Evolutionary conservation across 2,329 filamentous ascomycete genomes (phyloP).

Genomic region (Ambrosiella cleistominuta): DNA sequence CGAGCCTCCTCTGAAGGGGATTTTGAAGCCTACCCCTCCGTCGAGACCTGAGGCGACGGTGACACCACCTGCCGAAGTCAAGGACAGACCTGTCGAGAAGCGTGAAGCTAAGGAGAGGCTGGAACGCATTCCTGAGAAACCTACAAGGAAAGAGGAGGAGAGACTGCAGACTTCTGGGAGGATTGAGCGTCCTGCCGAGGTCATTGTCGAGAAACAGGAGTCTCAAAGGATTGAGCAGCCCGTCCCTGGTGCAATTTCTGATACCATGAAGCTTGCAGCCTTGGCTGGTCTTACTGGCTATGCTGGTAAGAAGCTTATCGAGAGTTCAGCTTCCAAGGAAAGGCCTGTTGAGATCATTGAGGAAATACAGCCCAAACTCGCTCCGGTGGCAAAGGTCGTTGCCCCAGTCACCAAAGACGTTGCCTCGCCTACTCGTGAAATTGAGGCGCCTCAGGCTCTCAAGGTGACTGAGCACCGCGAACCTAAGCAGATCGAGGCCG

Average conservation of each 20-base stretch:
- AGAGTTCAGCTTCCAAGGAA: not conserved
- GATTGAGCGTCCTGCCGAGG: not conserved
- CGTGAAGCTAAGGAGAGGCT: not conserved
- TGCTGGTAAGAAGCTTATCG: not conserved
- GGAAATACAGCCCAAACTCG: not conserved
- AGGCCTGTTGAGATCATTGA: not conserved
- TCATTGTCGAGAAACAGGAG: not conserved
- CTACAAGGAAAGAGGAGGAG: constrained; percentile 23
- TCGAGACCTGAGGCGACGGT: not conserved
- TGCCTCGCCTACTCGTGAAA: not conserved
- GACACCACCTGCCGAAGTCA: not conserved
- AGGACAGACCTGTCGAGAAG: not conserved
- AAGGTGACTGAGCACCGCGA: not conserved
- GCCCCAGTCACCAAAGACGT: not conserved
- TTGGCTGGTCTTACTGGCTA: not conserved
- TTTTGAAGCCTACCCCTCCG: not conserved
- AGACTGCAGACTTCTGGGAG: constrained; percentile 17
- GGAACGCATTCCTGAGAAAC: not conserved
- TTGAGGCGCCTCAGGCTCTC: too few species aligned
- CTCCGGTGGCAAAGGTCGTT: not conserved
- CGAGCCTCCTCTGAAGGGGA: not conserved
- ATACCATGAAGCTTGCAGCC: not conserved
- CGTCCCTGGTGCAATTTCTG: not conserved
- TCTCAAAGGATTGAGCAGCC: not conserved
- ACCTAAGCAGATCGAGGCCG: not conserved